Evolutionary conservation across 1,139 yeast genomes (phyloP).

Genomic region (Yamadazyma jaroonii): DNA sequence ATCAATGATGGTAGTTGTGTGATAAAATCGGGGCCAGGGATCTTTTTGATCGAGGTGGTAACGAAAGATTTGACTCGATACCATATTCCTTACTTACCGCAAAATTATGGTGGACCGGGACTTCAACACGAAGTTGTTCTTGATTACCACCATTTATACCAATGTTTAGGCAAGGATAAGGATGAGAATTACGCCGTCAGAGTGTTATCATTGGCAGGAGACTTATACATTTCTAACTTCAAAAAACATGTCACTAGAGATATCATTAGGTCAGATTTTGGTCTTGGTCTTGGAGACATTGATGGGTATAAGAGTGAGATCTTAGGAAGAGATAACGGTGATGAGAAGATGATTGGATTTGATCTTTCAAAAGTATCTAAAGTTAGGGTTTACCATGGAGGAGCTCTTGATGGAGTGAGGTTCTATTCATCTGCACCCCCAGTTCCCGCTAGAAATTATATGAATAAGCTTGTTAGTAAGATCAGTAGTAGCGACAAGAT

Average conservation of each 20-base stretch:
- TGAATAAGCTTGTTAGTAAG: slow-evolving; percentile 27
- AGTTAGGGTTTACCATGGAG: slow-evolving; percentile 66
- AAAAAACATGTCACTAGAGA: slow-evolving; percentile 18
- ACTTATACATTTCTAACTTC: slow-evolving; percentile 30
- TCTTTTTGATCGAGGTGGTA: slow-evolving; percentile 67
- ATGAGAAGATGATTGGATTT: slow-evolving; percentile 26
- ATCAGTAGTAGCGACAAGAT: slow-evolving; percentile 11
- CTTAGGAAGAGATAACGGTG: slow-evolving; percentile 33
- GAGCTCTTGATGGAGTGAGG: slow-evolving; percentile 73
- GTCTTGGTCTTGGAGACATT: slow-evolving; percentile 31
- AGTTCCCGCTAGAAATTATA: slow-evolving; percentile 48
- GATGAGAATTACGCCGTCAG: slow-evolving; percentile 45
- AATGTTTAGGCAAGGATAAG: slow-evolving; percentile 27
- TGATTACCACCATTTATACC: slow-evolving; percentile 40
- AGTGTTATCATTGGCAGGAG: slow-evolving; percentile 45
- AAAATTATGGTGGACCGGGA: slow-evolving; percentile 55
- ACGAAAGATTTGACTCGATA: slow-evolving; percentile 64
- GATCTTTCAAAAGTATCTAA: slow-evolving; percentile 32
- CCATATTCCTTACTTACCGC: slow-evolving; percentile 59
- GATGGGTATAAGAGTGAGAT: slow-evolving; percentile 46
- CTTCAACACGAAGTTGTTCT: slow-evolving; percentile 52
- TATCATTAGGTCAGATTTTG: slow-evolving; percentile 40
- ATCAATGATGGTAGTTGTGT: slow-evolving; percentile 37
- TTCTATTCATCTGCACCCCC: slow-evolving; percentile 32
- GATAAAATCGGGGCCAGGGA: slow-evolving; percentile 59